Evolutionary conservation across 371 early-diverging fungal genomes (phyloP).

Genomic region (Syncephalis fuscata): DNA sequence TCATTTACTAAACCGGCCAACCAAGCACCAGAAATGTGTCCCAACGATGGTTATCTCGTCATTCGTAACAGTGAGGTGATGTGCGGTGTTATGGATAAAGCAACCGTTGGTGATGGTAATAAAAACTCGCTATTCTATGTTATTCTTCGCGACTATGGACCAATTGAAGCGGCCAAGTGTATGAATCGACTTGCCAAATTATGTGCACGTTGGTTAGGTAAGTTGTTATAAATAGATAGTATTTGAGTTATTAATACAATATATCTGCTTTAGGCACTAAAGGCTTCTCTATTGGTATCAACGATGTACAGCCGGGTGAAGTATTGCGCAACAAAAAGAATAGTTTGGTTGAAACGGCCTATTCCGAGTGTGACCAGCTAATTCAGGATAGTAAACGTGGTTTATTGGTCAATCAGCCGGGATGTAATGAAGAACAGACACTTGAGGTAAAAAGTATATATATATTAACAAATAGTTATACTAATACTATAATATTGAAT

Average conservation of each 20-base stretch:
- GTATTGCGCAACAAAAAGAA: slow-evolving; percentile 64
- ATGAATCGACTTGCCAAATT: slow-evolving; percentile 95
- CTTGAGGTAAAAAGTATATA: slow-evolving; percentile 37
- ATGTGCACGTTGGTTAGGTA: slow-evolving; percentile 80
- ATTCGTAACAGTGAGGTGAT: slow-evolving; percentile 88
- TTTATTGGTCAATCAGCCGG: slow-evolving; percentile 66
- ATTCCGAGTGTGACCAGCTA: slow-evolving; percentile 67
- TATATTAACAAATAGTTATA: background rate
- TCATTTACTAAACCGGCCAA: slow-evolving; percentile 45
- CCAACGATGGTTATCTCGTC: slow-evolving; percentile 77
- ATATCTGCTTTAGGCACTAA: slow-evolving; percentile 42
- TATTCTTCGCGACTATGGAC: slow-evolving; percentile 84
- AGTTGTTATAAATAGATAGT: background rate
- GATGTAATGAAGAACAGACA: slow-evolving; percentile 78
- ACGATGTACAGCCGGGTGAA: slow-evolving; percentile 91
- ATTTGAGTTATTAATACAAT: background rate
- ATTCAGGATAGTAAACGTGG: slow-evolving; percentile 61
- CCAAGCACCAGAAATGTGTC: slow-evolving; percentile 58
- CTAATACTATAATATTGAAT: slow-evolving; percentile 6
- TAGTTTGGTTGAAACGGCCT: slow-evolving; percentile 58
- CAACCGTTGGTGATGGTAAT: slow-evolving; percentile 92
- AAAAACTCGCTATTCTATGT: slow-evolving; percentile 89
- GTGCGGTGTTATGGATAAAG: slow-evolving; percentile 92
- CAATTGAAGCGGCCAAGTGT: slow-evolving; percentile 66
- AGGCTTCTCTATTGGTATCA: slow-evolving; percentile 97